Percentiles rank a stretch among this genome's conserved stretches.
These are phyloP conservation scores for Pyronema omphalodes DNA, from an alignment of 495 filamentous ascomycete genomes.

Conservation along the genomic window DNA sequence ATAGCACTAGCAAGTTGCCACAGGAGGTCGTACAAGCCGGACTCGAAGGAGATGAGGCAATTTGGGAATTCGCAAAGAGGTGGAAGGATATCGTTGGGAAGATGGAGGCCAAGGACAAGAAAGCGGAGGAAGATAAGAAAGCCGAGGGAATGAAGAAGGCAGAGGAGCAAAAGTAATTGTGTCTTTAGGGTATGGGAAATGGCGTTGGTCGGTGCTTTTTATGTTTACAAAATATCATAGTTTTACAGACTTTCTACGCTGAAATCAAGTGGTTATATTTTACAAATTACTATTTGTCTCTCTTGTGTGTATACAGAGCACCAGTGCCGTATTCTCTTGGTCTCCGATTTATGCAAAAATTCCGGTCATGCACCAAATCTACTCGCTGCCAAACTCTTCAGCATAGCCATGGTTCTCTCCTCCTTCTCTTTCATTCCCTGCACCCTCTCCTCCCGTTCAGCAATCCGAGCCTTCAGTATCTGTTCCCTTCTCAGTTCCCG, in stretches of 20 bases:
- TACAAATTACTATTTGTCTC: too few species aligned
- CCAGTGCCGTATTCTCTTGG: not conserved
- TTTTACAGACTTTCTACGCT: too few species aligned
- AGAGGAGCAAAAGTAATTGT: not conserved
- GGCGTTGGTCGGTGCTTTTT: not conserved
- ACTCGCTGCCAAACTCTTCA: constrained; percentile 39
- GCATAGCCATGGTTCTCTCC: constrained; percentile 46
- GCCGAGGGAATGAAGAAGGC: not conserved
- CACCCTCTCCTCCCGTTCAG: constrained; percentile 46
- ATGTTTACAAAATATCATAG: too few species aligned
- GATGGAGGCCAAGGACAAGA: constrained; percentile 18
- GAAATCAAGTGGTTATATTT: too few species aligned
- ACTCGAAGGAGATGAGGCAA: constrained; percentile 46
- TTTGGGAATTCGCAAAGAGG: constrained; percentile 70
- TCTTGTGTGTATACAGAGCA: too few species aligned
- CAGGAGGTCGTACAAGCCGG: constrained; percentile 88
- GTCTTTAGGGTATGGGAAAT: not conserved
- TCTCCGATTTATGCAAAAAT: not conserved
- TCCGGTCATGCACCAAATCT: not conserved
- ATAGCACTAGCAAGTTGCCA: constrained; percentile 88
- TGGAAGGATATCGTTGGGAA: constrained; percentile 66
- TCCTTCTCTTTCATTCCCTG: constrained; percentile 39
- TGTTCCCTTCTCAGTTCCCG: constrained; percentile 48
- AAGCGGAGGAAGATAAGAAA: not conserved
- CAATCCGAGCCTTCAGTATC: constrained; percentile 36